Percentiles rank a stretch among this genome's conserved stretches.
phyloP scores from a whole-genome alignment of 257 asterid genomes.

The Haberlea rhodopensis region DNA sequence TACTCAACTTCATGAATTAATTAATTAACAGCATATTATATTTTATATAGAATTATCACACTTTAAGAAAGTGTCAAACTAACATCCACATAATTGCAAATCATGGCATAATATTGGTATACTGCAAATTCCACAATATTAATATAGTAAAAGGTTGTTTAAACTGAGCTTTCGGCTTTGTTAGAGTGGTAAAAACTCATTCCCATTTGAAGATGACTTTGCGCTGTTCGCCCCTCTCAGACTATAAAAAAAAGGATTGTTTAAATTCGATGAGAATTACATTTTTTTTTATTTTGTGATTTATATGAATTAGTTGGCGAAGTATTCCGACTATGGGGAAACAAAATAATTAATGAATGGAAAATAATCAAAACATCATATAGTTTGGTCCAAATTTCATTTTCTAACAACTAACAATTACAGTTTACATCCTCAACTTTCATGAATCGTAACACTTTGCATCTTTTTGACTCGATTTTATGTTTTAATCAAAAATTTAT shows the following conservation, averaged over 20 bases:
- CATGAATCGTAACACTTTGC: no score
- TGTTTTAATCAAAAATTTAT: no score
- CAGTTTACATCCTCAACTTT: no score
- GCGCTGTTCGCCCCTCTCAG: no score
- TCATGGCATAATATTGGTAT: constrained; percentile 29
- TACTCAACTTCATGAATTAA: constrained; percentile 26
- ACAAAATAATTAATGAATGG: no score
- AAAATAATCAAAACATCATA: no score
- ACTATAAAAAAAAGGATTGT: no score
- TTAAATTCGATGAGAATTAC: neutral
- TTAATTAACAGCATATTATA: constrained; percentile 28
- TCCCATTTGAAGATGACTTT: no score
- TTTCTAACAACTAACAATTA: no score
- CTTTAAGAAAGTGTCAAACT: neutral
- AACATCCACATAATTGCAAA: constrained; percentile 35
- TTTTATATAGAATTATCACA: neutral
- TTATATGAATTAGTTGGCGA: neutral
- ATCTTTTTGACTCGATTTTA: no score
- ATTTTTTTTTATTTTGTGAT: neutral
- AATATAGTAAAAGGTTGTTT: neutral
- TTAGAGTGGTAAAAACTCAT: constrained; percentile 14
- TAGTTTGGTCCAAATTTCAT: no score
- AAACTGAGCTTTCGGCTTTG: neutral
- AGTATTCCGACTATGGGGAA: no score
- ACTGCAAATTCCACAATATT: constrained; percentile 6